phyloP scores from a whole-genome alignment of 2,329 filamentous ascomycete species.

The Sodiomyces alkalinus region DNA sequence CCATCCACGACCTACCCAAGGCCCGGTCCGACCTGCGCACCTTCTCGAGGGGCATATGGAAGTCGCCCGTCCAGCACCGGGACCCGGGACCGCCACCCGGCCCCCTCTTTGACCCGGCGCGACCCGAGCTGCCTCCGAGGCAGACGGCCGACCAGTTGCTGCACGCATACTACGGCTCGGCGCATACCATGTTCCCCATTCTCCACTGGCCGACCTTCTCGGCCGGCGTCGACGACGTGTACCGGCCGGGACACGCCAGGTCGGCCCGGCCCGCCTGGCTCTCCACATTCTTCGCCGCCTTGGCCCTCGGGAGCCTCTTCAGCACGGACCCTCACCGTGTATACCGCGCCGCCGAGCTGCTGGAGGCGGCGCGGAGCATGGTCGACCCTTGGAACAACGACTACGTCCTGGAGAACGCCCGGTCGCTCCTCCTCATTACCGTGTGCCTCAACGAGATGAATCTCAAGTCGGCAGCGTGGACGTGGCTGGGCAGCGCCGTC shows the following conservation, averaged over 20 bases:
- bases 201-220: slow-evolving; percentile 79
- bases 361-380: slow-evolving; percentile 54
- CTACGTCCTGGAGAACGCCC: slow-evolving; percentile 59
- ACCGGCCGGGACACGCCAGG: slow-evolving; percentile 46
- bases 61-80: slow-evolving; percentile 55
- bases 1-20: slow-evolving; percentile 53
- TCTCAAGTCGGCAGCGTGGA: slow-evolving; percentile 69
- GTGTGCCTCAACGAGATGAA: slow-evolving; percentile 79
- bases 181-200: slow-evolving; percentile 72
- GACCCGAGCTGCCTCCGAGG: slow-evolving; percentile 56
- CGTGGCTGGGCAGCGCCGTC: slow-evolving; percentile 69
- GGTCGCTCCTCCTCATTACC: slow-evolving; percentile 56
- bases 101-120: slow-evolving; percentile 30
- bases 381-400: slow-evolving; percentile 75
- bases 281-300: slow-evolving; percentile 65
- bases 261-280: slow-evolving; percentile 55
- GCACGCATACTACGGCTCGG: slow-evolving; percentile 56
- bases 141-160: slow-evolving; percentile 57
- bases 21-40: slow-evolving; percentile 59
- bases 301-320: slow-evolving; percentile 72
- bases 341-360: slow-evolving; percentile 42
- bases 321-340: slow-evolving; percentile 40
- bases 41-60: slow-evolving; percentile 66
- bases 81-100: slow-evolving; percentile 29
- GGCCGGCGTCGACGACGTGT: slow-evolving; percentile 60